A percentile compares a stretch with the other conserved stretches of the same genome.
These are phyloP conservation scores for Metroxylon sagu DNA, from an alignment of 176 grass and related monocot species.

Conservation along the genomic window DNA sequence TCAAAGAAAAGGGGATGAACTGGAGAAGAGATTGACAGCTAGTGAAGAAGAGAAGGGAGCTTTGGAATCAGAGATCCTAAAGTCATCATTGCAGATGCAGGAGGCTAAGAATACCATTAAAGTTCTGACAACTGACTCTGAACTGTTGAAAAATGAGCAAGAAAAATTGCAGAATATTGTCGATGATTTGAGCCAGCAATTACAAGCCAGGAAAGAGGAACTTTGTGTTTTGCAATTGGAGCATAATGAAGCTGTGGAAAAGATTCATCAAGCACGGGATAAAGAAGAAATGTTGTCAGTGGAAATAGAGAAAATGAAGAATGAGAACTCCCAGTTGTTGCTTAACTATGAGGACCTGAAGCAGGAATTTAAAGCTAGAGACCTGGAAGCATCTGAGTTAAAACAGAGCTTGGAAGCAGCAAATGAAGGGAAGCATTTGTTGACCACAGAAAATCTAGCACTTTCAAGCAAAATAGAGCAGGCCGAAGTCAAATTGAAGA, in stretches of 20 bases:
- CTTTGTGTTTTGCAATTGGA: constrained; percentile 22
- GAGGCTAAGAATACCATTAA: not conserved
- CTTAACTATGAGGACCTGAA: constrained; percentile 34
- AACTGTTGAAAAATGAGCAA: not conserved
- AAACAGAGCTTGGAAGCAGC: constrained; percentile 22
- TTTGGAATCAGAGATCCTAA: too few species aligned
- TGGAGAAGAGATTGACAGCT: not conserved
- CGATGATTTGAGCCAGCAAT: constrained; percentile 24
- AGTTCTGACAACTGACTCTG: not conserved
- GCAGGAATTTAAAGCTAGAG: constrained; percentile 28
- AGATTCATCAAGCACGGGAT: constrained; percentile 16
- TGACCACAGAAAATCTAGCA: constrained; percentile 29
- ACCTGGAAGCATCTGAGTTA: constrained; percentile 32
- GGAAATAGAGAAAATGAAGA: constrained; percentile 47
- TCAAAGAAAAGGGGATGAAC: not conserved
- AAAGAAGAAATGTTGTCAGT: constrained; percentile 24
- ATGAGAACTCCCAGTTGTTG: constrained; percentile 36
- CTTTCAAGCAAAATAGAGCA: constrained; percentile 32
- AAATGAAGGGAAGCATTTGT: constrained; percentile 36
- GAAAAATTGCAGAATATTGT: constrained; percentile 5
- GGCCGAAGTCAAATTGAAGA: constrained; percentile 23
- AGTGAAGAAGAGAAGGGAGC: not conserved
- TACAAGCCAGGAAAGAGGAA: constrained; percentile 31
- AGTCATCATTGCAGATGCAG: too few species aligned
- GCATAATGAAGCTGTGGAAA: constrained; percentile 23